Percentiles rank a stretch among this genome's conserved stretches.
phyloP scores from a whole-genome alignment of 768 basidiomycete genomes.

The Epithele typhae region DNA sequence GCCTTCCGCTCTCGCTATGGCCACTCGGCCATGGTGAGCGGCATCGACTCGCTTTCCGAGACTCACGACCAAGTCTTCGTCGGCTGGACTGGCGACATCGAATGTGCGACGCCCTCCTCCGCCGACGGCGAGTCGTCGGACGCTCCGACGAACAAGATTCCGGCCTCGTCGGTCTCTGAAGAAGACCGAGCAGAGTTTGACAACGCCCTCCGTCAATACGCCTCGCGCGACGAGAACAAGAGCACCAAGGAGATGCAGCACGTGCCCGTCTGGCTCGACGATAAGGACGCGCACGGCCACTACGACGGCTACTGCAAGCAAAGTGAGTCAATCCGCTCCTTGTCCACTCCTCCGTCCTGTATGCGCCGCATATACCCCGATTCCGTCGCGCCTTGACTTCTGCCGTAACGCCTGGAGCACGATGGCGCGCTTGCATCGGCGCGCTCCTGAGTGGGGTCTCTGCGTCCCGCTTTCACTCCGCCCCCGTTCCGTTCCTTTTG shows the following conservation, averaged over 20 bases:
- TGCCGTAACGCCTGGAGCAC: neutral
- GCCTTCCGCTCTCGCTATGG: constrained; percentile 75
- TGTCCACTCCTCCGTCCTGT: neutral
- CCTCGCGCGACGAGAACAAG: constrained; percentile 53
- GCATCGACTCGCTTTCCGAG: constrained; percentile 77
- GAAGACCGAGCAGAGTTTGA: constrained; percentile 67
- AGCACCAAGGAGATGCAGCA: constrained; percentile 59
- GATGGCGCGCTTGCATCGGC: neutral
- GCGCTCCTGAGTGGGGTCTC: no score
- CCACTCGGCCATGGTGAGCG: constrained; percentile 93
- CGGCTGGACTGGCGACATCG: constrained; percentile 91
- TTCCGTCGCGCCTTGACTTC: neutral
- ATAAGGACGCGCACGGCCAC: constrained; percentile 86
- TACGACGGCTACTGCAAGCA: constrained; percentile 99
- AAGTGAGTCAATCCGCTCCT: constrained; percentile 51
- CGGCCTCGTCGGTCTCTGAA: constrained; percentile 46
- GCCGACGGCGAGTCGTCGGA: constrained; percentile 21
- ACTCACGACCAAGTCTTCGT: constrained; percentile 90
- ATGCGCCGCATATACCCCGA: constrained; percentile 1
- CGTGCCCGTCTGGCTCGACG: constrained; percentile 88
- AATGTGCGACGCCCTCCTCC: constrained; percentile 34
- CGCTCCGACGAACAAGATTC: constrained; percentile 31
- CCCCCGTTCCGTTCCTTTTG: no score
- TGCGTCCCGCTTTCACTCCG: no score
- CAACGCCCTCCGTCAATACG: constrained; percentile 57